A percentile compares a stretch with the other conserved stretches of the same genome.
Conservation (phyloP, 2,329 filamentous ascomycete species). For the Beauveria pseudobassiana region DNA sequence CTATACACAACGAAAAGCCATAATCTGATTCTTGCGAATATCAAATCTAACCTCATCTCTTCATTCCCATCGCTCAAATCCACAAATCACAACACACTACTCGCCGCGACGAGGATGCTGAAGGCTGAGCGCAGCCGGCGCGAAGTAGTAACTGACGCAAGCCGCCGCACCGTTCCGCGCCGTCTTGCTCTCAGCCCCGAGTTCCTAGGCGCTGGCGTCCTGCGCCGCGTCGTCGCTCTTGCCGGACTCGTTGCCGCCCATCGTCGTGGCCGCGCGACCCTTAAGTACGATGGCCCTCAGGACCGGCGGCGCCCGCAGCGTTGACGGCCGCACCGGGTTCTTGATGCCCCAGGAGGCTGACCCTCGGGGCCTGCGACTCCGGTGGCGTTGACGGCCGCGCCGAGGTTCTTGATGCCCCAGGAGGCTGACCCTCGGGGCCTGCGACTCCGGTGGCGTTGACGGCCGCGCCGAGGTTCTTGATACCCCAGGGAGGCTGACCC, state of each 20-base stretch:
- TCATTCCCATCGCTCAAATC: not conserved
- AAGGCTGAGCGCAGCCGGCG: conserved; percentile 10
- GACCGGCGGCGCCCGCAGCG: too few species aligned
- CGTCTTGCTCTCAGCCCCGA: not conserved
- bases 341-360: too few species aligned
- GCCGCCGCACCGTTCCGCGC: not conserved
- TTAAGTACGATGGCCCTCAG: too few species aligned
- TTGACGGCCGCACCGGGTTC: too few species aligned
- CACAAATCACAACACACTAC: not conserved
- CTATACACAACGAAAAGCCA: not conserved
- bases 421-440: not conserved
- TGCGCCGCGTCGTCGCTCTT: not conserved
- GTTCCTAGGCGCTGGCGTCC: conserved; percentile 1
- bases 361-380: not conserved
- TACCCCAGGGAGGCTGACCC: not conserved
- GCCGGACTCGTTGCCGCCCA: not conserved
- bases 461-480: not conserved
- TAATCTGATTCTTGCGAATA: not conserved
- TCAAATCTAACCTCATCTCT: not conserved
- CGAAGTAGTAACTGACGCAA: too few species aligned
- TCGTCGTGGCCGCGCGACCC: too few species aligned
- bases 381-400: not conserved
- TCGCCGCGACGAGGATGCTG: not conserved
- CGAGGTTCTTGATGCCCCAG: not conserved
- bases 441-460: not conserved